Conservation (phyloP, 2,329 filamentous ascomycete genomes). For the Myriosclerotinia scirpicola region DNA sequence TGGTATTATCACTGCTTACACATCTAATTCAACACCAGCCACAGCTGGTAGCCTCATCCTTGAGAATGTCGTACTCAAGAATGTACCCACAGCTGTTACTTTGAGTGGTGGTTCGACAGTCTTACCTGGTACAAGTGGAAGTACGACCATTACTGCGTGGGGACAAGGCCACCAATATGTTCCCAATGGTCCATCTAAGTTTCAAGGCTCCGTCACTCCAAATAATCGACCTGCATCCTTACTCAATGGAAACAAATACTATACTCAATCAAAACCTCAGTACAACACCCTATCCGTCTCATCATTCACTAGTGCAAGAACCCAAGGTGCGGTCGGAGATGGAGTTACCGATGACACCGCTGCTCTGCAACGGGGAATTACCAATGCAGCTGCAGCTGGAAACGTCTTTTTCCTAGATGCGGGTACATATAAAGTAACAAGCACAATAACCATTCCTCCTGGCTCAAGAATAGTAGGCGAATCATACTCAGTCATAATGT, state of each 20-base stretch:
- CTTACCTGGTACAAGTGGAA: conserved; percentile 8
- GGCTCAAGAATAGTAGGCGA: conserved; percentile 46
- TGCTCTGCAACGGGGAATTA: conserved; percentile 57
- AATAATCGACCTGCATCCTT: conserved; percentile 18
- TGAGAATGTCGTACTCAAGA: conserved; percentile 22
- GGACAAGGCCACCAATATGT: conserved; percentile 52
- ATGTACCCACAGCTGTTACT: conserved; percentile 21
- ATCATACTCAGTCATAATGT: conserved; percentile 45
- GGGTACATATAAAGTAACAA: conserved; percentile 54
- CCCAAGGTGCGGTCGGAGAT: conserved; percentile 49
- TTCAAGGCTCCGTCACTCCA: conserved; percentile 45
- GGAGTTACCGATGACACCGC: conserved; percentile 59
- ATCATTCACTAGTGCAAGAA: conserved; percentile 48
- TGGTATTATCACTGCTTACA: conserved; percentile 51
- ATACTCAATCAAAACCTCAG: conserved; percentile 54
- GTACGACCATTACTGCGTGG: conserved; percentile 26
- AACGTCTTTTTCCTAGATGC: conserved; percentile 58
- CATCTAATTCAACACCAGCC: conserved; percentile 50
- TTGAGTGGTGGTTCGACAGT: conserved; percentile 42
- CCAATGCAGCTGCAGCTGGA: conserved; percentile 48
- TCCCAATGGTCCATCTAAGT: conserved; percentile 45
- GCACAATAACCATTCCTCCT: conserved; percentile 49
- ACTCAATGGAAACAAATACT: conserved; percentile 38
- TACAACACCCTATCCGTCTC: conserved; percentile 46
- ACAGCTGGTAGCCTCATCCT: conserved; percentile 23